These are phyloP conservation scores for Thelonectria blattea DNA, from an alignment of 2,329 filamentous ascomycete genomes.

Conservation along the genomic window DNA sequence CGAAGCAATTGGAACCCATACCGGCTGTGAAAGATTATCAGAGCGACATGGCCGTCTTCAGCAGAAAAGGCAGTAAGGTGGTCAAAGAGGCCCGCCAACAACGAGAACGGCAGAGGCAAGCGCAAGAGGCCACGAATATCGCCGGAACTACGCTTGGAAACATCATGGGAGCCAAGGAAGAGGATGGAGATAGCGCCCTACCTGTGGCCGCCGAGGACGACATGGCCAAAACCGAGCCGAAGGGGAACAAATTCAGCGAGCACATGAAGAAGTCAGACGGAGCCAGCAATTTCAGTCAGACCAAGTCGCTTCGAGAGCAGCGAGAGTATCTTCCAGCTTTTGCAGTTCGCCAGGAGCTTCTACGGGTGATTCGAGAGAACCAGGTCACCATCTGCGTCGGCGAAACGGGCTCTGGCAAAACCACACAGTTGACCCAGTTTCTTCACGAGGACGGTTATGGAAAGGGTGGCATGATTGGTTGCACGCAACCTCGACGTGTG, in stretches of 20 bases:
- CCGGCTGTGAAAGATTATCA: slow-evolving; percentile 91
- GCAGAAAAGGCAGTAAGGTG: slow-evolving; percentile 90
- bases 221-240: slow-evolving; percentile 55
- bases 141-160: slow-evolving; percentile 93
- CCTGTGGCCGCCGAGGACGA: slow-evolving; percentile 77
- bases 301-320: slow-evolving; percentile 88
- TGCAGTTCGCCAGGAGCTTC: slow-evolving; percentile 89
- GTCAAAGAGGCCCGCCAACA: slow-evolving; percentile 92
- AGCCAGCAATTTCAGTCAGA: slow-evolving; percentile 91
- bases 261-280: slow-evolving; percentile 87
- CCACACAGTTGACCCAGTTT: slow-evolving; percentile 96
- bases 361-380: slow-evolving; percentile 93
- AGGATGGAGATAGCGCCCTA: slow-evolving; percentile 87
- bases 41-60: slow-evolving; percentile 99
- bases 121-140: slow-evolving; percentile 91
- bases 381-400: slow-evolving; percentile 97
- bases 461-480: slow-evolving; percentile 87
- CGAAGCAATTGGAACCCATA: slow-evolving; percentile 94
- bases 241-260: slow-evolving; percentile 79
- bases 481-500: slow-evolving; percentile 94
- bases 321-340: slow-evolving; percentile 94
- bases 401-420: slow-evolving; percentile 97
- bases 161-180: slow-evolving; percentile 93
- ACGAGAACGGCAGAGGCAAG: slow-evolving; percentile 90
- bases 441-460: slow-evolving; percentile 95